Evolutionary conservation across 2,329 filamentous ascomycete genomes (phyloP), one percentile per base, ranked within the genome.

Genomic region (Aureobasidium sp.): DNA sequence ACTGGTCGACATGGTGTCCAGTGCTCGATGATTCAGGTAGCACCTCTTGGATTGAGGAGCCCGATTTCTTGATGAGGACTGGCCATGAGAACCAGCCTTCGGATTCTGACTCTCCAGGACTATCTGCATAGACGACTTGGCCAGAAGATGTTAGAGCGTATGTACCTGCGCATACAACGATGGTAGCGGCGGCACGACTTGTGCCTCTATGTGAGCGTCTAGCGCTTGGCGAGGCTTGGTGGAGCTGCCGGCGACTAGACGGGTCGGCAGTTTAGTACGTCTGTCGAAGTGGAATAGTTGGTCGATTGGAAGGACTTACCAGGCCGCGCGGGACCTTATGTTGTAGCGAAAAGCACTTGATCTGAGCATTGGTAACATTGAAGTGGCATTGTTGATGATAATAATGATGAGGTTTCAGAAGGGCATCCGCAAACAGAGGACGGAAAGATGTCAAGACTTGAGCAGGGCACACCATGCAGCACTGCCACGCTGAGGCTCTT

Each of bases 41-140:
- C 7, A 11, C 36, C 6, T 47, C 20, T 15, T 14, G 14, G 14
- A 27, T 9, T 9, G 27, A 8, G 9, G 29, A 3, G 4, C 8
- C 42, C 1, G 34, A 9, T 20, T 42, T 44, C 12, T 42, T 44
- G 34, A 58, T 17, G 11, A 52, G 12, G n/a, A 48, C 44, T 17
- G 63, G 58, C 22, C 39, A 58, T 8, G 58, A 58, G 9, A 56
- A 62, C 63, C 59, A 64, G 5, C 39, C 53, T 8, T 62, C 37
- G 9, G 59, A 41, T 5, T 62, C 45, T 15, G 42, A 20, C 3
- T 37, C 39, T 44, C 57, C 51, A 15, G 58, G 20, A 20, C 45
- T 60, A 14, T 60, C 57, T 15, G 57, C 53, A 41, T 48, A 36
- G 11, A 64, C n/a, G 9, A 41, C 1, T 7, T 39, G 49, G 17